Conservation (phyloP, 176 grass and related monocot genomes). For the Phoenix dactylifera region DNA sequence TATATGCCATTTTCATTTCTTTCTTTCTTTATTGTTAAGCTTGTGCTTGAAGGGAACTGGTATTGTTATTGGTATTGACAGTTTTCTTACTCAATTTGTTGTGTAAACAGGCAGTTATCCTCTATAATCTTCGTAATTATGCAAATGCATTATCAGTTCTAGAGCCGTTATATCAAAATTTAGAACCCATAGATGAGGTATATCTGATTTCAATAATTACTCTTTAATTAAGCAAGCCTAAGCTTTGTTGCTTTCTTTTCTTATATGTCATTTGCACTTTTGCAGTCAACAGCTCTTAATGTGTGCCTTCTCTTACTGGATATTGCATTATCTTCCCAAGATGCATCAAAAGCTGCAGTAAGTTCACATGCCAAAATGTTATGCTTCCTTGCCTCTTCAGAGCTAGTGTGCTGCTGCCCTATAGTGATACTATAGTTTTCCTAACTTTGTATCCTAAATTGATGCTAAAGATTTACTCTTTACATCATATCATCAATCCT, state of each 20-base stretch:
- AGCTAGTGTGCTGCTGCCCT: background rate
- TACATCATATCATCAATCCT: too few relatives aligned
- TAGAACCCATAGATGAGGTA: constrained; percentile 90
- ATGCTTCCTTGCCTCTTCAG: background rate
- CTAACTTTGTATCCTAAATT: too few relatives aligned
- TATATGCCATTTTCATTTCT: constrained; percentile 2
- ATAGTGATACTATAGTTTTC: too few relatives aligned
- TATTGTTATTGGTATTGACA: background rate
- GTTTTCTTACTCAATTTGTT: constrained; percentile 16
- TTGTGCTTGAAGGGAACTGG: too few relatives aligned
- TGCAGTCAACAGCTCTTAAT: constrained; percentile 79
- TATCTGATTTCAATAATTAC: background rate
- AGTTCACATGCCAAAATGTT: constrained; percentile 20
- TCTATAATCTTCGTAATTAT: constrained; percentile 79
- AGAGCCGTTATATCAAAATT: constrained; percentile 59
- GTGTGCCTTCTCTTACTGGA: constrained; percentile 87
- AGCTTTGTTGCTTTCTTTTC: background rate
- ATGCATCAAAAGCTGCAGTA: constrained; percentile 71
- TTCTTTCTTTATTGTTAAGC: constrained; percentile 12
- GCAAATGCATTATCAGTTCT: constrained; percentile 51
- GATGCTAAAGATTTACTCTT: too few relatives aligned
- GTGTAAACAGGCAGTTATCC: constrained; percentile 62
- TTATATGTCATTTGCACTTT: background rate
- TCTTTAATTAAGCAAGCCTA: background rate
- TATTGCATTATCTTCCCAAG: constrained; percentile 67